A percentile compares a stretch with the other conserved stretches of the same genome.
phyloP scores from a whole-genome alignment of 352 stramenopile species.

The Pythium folliculosum region DNA sequence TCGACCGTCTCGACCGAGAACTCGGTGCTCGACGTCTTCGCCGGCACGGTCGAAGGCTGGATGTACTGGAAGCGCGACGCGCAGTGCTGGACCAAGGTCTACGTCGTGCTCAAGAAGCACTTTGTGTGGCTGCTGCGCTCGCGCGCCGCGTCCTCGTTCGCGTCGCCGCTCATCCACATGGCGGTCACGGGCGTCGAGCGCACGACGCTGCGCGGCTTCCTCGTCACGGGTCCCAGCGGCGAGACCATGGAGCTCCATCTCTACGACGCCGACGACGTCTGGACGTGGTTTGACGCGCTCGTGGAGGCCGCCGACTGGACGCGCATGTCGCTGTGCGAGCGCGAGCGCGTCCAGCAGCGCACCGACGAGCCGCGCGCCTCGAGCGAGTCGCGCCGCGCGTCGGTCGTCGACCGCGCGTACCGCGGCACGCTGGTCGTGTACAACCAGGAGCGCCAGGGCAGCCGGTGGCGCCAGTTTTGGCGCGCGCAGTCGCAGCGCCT shows the following conservation, averaged over 20 bases:
- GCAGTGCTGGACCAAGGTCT: slow-evolving; percentile 80
- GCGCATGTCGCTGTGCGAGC: slow-evolving; percentile 19
- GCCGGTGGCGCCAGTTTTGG: slow-evolving; percentile 47
- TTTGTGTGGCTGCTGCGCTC: slow-evolving; percentile 69
- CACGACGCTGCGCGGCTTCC: slow-evolving; percentile 51
- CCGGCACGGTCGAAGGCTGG: slow-evolving; percentile 49
- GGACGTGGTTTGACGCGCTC: slow-evolving; percentile 67
- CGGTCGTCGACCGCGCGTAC: slow-evolving; percentile 49
- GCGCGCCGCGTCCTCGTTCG: slow-evolving; percentile 26
- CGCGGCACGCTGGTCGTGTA: slow-evolving; percentile 72
- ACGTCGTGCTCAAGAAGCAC: slow-evolving; percentile 65
- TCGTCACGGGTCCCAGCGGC: slow-evolving; percentile 48
- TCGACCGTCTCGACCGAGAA: slow-evolving; percentile 32
- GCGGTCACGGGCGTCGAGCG: slow-evolving; percentile 52
- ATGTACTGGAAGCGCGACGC: slow-evolving; percentile 75
- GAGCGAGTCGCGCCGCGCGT: not conserved
- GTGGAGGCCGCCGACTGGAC: slow-evolving; percentile 46
- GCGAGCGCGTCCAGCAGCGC: slow-evolving; percentile 38
- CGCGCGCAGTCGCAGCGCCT: slow-evolving; percentile 28
- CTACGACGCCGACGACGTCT: slow-evolving; percentile 56
- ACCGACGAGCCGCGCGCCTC: slow-evolving; percentile 2
- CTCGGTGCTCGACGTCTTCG: slow-evolving; percentile 37
- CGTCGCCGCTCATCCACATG: slow-evolving; percentile 67
- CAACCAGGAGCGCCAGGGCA: slow-evolving; percentile 52
- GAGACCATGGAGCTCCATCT: slow-evolving; percentile 79